phyloP scores from a whole-genome alignment of 148 eudicot species.

The Rhododendron vialii region DNA sequence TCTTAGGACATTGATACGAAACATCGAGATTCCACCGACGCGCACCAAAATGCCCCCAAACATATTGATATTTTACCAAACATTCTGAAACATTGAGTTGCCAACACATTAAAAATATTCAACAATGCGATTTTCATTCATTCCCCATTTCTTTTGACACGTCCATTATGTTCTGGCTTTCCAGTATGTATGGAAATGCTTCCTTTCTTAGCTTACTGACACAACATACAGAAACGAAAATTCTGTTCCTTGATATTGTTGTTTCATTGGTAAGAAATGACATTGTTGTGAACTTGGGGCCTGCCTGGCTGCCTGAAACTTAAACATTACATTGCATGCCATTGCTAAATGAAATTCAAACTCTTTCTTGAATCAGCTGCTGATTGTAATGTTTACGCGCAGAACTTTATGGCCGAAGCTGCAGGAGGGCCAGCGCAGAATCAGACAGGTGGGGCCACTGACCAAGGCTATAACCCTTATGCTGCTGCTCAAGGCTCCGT shows the following conservation, averaged over 20 bases:
- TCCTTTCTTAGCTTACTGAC: not conserved
- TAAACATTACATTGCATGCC: not conserved
- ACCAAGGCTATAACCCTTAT: constrained; percentile 65
- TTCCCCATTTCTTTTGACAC: not conserved
- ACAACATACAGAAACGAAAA: not conserved
- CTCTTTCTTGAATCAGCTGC: not conserved
- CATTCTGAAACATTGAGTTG: not conserved
- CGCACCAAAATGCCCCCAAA: not conserved
- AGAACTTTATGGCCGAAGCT: constrained; percentile 93
- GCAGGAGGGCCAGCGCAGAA: constrained; percentile 41
- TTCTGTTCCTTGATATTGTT: not conserved
- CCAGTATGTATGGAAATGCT: not conserved
- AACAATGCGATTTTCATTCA: not conserved
- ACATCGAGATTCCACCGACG: not conserved
- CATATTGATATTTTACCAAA: not conserved
- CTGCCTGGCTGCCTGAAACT: not conserved
- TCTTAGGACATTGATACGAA: not conserved
- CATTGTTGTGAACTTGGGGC: not conserved
- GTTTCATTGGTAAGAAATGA: not conserved
- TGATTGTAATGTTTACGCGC: constrained; percentile 12
- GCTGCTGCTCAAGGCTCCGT: constrained; percentile 43
- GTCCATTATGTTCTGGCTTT: not conserved
- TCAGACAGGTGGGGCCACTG: constrained; percentile 46
- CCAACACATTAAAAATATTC: not conserved
- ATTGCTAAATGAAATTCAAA: not conserved